Evolutionary conservation across 495 filamentous ascomycete species (phyloP).

Genomic region (Paragyromitra xinjiangensis): DNA sequence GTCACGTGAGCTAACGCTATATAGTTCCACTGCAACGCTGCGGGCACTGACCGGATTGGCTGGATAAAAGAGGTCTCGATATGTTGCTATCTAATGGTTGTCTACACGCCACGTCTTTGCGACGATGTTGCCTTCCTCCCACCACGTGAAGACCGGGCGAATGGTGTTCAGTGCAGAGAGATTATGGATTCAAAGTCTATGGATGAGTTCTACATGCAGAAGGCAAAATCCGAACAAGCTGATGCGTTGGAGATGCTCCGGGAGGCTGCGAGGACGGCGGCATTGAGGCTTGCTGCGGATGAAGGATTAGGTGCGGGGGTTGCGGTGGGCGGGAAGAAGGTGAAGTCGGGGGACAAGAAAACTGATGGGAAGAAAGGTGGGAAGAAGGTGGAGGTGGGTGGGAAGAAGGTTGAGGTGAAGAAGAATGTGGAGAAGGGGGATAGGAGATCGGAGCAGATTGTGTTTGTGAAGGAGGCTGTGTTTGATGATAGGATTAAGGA

Average conservation of each 20-base stretch:
- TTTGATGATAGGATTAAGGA: constrained; percentile 32
- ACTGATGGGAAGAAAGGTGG: constrained; percentile 66
- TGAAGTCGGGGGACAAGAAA: constrained; percentile 58
- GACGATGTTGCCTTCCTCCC: constrained; percentile 91
- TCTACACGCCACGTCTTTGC: constrained; percentile 92
- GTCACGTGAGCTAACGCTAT: constrained; percentile 20
- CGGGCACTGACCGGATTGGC: constrained; percentile 80
- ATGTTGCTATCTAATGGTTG: constrained; percentile 92
- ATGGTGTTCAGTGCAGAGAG: constrained; percentile 78
- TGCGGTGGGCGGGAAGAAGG: constrained; percentile 66
- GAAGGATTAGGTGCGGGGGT: constrained; percentile 71
- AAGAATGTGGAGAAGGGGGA: constrained; percentile 59
- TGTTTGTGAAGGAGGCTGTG: constrained; percentile 20
- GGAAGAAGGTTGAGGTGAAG: constrained; percentile 61
- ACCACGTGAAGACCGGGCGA: constrained; percentile 78
- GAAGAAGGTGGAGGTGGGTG: constrained; percentile 63
- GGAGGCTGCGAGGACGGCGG: constrained; percentile 62
- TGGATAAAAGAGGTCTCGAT: constrained; percentile 96
- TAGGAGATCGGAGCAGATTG: constrained; percentile 50
- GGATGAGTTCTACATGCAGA: constrained; percentile 41
- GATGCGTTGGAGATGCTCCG: constrained; percentile 44
- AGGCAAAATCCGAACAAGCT: constrained; percentile 44
- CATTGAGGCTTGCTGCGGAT: constrained; percentile 73
- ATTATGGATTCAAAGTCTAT: constrained; percentile 66
- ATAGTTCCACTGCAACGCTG: constrained; percentile 90